Conservation (phyloP, 192 early-diverging fungal genomes). For the Podila horticola region DNA sequence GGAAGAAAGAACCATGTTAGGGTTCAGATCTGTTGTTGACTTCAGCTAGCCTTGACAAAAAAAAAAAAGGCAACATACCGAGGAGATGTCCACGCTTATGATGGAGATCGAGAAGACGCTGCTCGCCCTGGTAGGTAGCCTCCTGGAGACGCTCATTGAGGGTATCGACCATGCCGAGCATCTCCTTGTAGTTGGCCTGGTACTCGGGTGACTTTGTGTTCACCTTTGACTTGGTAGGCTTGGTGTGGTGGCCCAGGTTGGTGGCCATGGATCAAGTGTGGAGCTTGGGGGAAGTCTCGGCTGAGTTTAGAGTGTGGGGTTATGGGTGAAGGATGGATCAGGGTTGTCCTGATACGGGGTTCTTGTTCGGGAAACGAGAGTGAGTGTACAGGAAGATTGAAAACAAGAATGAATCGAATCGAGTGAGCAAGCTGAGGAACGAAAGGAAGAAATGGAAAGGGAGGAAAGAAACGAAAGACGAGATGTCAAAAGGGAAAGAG, state of each 20-base stretch:
- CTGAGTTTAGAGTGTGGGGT: conserved; percentile 28
- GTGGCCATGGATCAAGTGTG: conserved; percentile 15
- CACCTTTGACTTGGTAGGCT: conserved; percentile 54
- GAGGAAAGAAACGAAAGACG: not conserved
- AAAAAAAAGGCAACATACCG: conserved; percentile 37
- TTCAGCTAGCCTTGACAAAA: conserved; percentile 12
- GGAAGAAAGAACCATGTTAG: conserved; percentile 6
- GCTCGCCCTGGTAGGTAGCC: conserved; percentile 61
- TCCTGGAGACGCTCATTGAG: conserved; percentile 63
- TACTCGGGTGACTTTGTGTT: conserved; percentile 62
- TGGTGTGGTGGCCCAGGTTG: conserved; percentile 54
- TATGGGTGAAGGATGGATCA: conserved; percentile 20
- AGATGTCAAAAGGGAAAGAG: not conserved
- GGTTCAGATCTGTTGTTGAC: not conserved
- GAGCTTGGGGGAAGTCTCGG: conserved; percentile 23
- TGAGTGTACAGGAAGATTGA: conserved; percentile 8
- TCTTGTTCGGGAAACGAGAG: not conserved
- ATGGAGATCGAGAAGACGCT: conserved; percentile 60
- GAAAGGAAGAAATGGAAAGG: not conserved
- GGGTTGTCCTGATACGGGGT: not conserved
- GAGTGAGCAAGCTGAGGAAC: not conserved
- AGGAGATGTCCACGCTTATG: conserved; percentile 68
- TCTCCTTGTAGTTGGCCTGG: conserved; percentile 65
- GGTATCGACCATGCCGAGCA: conserved; percentile 57
- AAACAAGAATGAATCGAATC: not conserved